Base-by-base conservation (phyloP, 176 grass and related monocot genomes). In the Themeda triandra region DNA sequence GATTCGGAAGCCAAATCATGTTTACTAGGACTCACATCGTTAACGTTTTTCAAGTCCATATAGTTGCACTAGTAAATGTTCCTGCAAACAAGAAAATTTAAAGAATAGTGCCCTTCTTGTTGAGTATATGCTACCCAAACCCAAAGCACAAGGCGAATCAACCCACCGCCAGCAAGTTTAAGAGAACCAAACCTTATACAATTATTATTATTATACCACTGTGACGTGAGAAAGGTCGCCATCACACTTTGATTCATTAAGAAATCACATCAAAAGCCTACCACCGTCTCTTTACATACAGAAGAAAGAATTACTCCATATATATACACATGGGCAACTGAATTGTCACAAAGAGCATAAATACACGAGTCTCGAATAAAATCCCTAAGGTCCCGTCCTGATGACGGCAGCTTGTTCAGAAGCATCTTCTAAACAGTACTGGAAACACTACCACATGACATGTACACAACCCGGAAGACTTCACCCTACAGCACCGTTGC, bases 401-500 rank as follows among this genome's bases (percentile, higher is more conserved):
- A 40, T 71, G 68, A 65, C 39, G 41, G 33, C 24, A 73, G 29
- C 53, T 66, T 29, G 56, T 53, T 84, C 69, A 82, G 51, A 77
- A 82, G 51, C 42, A 78, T 76, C 71, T 65, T 76, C 71, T 65
- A 46, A 42, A 71, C 53, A 42, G 74, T 66, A 73, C 33, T 75
- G 60, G 30, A 82, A 86, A 76, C 33, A 32, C 78, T 76, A 67
- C 36, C 28, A 75, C 33, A 65, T 82, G 60, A 80, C 58, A 84
- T 84, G 42, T 75, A 80, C 87, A 89, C 66, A 80, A 89, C 23
- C 59, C 68, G 36, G 82, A 89, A 63, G 73, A 83, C 69, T 78
- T 69, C 35, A 70, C 30, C 71, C 79, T 46, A 87, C 79, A 46
- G 27, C 42, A 66, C 75, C 42, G 30, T 5, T 36, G 42, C 60